phyloP scores from a whole-genome alignment of 2,329 filamentous ascomycete species.

The Aspergillus quadricinctus region DNA sequence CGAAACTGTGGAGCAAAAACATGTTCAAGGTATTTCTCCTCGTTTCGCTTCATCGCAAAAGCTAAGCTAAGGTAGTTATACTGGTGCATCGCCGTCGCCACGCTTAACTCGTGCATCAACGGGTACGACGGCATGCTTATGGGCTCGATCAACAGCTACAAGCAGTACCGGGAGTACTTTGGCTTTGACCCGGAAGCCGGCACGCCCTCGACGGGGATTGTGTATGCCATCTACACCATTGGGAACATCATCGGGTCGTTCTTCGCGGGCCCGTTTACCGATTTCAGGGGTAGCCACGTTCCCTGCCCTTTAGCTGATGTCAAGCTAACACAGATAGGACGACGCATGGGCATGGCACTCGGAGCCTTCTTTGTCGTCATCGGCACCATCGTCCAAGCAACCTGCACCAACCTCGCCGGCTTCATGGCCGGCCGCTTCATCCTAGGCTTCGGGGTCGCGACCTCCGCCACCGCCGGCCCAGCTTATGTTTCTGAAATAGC shows the following conservation, averaged over 20 bases:
- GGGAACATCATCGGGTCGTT: conserved; percentile 48
- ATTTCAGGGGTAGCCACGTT: conserved; percentile 28
- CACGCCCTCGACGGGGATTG: conserved; percentile 45
- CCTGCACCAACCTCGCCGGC: conserved; percentile 19
- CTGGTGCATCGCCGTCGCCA: conserved; percentile 39
- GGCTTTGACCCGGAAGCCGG: conserved; percentile 19
- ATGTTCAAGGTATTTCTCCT: conserved; percentile 40
- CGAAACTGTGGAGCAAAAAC: conserved; percentile 32
- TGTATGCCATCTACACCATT: conserved; percentile 48
- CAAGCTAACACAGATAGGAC: conserved; percentile 11
- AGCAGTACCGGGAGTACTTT: conserved; percentile 44
- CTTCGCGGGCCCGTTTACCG: conserved; percentile 41
- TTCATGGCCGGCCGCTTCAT: conserved; percentile 31
- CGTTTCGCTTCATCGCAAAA: neutral
- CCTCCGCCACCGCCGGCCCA: conserved; percentile 23
- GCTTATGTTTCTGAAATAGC: conserved; percentile 37
- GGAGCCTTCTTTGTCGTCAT: conserved; percentile 24
- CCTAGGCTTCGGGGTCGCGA: conserved; percentile 28
- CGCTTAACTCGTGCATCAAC: conserved; percentile 45
- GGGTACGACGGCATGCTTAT: conserved; percentile 49
- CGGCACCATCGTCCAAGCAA: conserved; percentile 24
- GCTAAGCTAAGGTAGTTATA: conserved; percentile 31
- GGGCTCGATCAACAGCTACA: conserved; percentile 46
- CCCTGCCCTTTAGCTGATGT: neutral
- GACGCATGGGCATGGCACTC: conserved; percentile 25